A percentile compares a stretch with the other conserved stretches of the same genome.
phyloP scores from a whole-genome alignment of 1,139 yeast genomes.

The Magnusiomyces ingens region DNA sequence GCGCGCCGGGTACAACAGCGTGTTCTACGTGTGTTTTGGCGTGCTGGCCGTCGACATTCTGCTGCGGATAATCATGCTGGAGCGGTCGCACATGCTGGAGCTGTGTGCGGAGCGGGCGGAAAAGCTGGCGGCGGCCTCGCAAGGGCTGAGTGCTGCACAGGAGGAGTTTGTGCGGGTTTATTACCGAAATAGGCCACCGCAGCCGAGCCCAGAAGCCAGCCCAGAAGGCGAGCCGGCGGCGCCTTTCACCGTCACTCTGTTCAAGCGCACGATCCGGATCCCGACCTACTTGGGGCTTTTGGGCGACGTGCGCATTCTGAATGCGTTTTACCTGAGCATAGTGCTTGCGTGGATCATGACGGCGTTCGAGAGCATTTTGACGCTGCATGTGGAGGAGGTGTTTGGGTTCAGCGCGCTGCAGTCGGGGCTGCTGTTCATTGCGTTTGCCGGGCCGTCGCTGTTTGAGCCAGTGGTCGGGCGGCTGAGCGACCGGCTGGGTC shows the following conservation, averaged over 20 bases:
- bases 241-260: neutral
- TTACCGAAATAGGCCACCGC: neutral
- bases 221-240: neutral
- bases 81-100: slow-evolving; percentile 16
- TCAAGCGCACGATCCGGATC: slow-evolving; percentile 5
- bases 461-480: slow-evolving; percentile 32
- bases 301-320: slow-evolving; percentile 23
- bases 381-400: slow-evolving; percentile 28
- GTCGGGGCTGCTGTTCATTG: slow-evolving; percentile 31
- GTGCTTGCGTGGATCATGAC: slow-evolving; percentile 30
- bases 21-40: slow-evolving; percentile 31
- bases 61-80: slow-evolving; percentile 32
- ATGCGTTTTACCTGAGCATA: slow-evolving; percentile 25
- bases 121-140: slow-evolving; percentile 7
- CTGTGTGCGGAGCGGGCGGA: slow-evolving; percentile 10
- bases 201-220: neutral
- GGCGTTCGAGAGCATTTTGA: slow-evolving; percentile 32
- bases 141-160: too few relatives aligned
- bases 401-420: slow-evolving; percentile 30
- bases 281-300: slow-evolving; percentile 23
- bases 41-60: slow-evolving; percentile 29
- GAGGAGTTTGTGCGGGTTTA: too few relatives aligned
- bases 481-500: slow-evolving; percentile 29
- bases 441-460: slow-evolving; percentile 30
- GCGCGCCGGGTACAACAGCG: slow-evolving; percentile 32